phyloP scores from a whole-genome alignment of 2,329 filamentous ascomycete species.

The Neonectria magnoliae region DNA sequence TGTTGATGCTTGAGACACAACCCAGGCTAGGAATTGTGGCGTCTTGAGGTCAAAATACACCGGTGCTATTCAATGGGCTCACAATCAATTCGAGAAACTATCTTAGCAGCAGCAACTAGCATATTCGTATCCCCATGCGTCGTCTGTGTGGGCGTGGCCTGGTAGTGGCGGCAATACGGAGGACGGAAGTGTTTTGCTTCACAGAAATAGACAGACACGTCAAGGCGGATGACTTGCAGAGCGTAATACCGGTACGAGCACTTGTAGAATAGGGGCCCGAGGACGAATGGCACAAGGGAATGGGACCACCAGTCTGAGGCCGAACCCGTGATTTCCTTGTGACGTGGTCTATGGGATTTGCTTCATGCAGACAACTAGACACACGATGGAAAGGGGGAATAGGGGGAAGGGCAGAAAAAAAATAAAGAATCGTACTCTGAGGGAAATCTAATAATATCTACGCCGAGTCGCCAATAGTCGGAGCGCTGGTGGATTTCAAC shows the following conservation, averaged over 20 bases:
- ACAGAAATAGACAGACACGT: slow-evolving; percentile 16
- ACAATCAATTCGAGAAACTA: background rate
- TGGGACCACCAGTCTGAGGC: background rate
- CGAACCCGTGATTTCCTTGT: background rate
- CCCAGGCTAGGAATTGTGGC: background rate
- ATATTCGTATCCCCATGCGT: background rate
- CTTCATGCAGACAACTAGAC: background rate
- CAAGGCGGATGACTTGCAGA: slow-evolving; percentile 16
- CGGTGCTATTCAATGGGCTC: background rate
- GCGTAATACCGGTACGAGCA: slow-evolving; percentile 5
- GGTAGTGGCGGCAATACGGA: slow-evolving; percentile 1
- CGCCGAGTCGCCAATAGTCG: slow-evolving; percentile 11
- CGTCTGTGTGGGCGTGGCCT: slow-evolving; percentile 8
- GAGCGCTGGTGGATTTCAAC: slow-evolving; percentile 5
- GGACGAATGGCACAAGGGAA: background rate
- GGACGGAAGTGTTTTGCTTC: slow-evolving; percentile 3
- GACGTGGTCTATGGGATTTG: background rate
- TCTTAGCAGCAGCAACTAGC: background rate
- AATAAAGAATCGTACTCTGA: background rate
- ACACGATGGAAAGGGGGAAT: background rate
- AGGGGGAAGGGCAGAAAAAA: background rate
- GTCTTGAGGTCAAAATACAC: background rate
- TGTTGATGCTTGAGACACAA: background rate
- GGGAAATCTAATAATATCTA: background rate
- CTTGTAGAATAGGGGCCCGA: slow-evolving; percentile 13